phyloP scores from a whole-genome alignment of 2,329 filamentous ascomycete species.

The Colletotrichum liaoningense region DNA sequence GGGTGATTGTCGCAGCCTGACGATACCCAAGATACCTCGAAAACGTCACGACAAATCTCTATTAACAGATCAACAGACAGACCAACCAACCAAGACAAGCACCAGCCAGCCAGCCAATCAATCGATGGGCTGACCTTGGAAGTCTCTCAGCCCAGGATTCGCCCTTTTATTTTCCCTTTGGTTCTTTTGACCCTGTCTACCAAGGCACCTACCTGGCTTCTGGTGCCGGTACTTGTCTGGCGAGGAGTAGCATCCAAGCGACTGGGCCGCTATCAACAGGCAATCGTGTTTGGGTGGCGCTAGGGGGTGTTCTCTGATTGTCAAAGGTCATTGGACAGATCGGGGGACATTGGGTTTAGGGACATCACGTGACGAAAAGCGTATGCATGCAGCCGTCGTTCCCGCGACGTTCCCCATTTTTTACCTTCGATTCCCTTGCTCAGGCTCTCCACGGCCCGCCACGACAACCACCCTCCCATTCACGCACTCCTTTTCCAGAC shows the following conservation, averaged over 20 bases:
- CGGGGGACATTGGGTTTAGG: conserved; percentile 21
- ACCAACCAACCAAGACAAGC: background rate
- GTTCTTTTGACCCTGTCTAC: background rate
- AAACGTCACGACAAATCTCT: background rate
- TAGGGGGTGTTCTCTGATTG: background rate
- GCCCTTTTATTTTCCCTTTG: too few species aligned
- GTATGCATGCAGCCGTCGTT: conserved; percentile 36
- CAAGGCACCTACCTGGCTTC: background rate
- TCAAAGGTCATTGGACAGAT: conserved; percentile 20
- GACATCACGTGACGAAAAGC: conserved; percentile 25
- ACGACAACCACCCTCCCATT: background rate
- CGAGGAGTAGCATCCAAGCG: background rate
- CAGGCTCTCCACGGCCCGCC: conserved; percentile 8
- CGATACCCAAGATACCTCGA: background rate
- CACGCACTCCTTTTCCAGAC: background rate
- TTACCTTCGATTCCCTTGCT: conserved; percentile 30
- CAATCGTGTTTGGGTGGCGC: background rate
- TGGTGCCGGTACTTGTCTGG: background rate
- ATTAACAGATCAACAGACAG: background rate
- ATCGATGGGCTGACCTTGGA: background rate
- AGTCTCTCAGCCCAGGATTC: too few species aligned
- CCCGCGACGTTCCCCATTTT: conserved; percentile 30
- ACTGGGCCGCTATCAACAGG: background rate
- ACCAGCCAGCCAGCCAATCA: background rate
- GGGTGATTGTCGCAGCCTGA: background rate